Evolutionary conservation across 208 protist genomes (phyloP).

Genomic region (Naegleria fowleri): DNA sequence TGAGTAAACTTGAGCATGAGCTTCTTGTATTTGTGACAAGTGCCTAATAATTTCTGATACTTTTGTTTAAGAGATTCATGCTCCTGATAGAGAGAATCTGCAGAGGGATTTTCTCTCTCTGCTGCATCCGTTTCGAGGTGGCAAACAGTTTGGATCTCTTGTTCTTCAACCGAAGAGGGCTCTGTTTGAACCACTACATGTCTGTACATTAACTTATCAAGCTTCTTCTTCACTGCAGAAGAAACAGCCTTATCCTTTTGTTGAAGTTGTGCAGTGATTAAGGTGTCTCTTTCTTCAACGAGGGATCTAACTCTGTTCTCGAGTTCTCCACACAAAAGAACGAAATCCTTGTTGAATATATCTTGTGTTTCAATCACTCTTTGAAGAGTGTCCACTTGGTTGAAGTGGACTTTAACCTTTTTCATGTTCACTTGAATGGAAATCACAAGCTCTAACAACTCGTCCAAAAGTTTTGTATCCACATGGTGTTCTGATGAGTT

Average conservation of each 20-base stretch:
- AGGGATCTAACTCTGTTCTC: constrained; percentile 7
- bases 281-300: constrained; percentile 30
- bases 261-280: constrained; percentile 29
- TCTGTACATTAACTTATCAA: neutral
- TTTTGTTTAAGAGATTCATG: neutral
- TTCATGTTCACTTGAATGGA: neutral
- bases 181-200: neutral
- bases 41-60: constrained; percentile 10
- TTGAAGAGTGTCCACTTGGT: neutral
- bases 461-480: neutral
- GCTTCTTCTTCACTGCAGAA: neutral
- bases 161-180: neutral
- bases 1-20: constrained; percentile 2
- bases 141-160: neutral
- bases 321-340: neutral
- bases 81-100: neutral
- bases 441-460: neutral
- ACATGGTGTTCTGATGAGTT: neutral
- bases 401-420: neutral
- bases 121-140: neutral
- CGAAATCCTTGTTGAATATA: neutral
- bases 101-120: neutral
- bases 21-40: constrained; percentile 16
- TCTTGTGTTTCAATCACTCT: neutral
- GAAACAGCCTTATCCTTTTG: neutral